Evolutionary conservation across 1,284 basidiomycete species (phyloP).

Genomic region (Cryptococcus sp.): DNA sequence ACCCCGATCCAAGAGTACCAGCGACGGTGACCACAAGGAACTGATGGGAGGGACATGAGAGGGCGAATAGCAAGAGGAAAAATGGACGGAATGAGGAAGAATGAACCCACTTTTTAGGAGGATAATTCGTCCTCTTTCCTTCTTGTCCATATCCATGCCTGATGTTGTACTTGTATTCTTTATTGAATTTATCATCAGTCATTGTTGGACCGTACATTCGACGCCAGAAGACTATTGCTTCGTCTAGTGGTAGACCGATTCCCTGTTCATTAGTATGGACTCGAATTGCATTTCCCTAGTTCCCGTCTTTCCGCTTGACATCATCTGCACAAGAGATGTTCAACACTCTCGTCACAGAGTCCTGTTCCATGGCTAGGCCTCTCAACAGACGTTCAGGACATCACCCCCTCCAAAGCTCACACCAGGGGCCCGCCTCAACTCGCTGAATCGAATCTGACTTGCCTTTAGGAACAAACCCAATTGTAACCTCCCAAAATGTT

Average conservation of each 20-base stretch:
- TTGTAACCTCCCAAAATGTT: constrained; percentile 87
- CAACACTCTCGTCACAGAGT: no score
- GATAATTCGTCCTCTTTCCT: constrained; percentile 89
- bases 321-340: neutral
- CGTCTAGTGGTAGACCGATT: constrained; percentile 88
- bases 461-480: constrained; percentile 96
- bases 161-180: constrained; percentile 97
- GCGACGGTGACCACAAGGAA: no score
- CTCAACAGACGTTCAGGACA: no score
- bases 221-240: constrained; percentile 92
- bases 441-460: no score
- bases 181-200: constrained; percentile 95
- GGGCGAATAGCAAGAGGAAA: neutral
- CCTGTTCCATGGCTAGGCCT: no score
- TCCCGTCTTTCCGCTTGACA: neutral
- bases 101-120: constrained; percentile 70
- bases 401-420: no score
- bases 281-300: neutral
- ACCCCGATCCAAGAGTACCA: no score
- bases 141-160: constrained; percentile 93
- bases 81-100: neutral
- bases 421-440: no score
- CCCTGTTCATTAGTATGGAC: constrained; percentile 55
- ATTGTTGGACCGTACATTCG: constrained; percentile 69
- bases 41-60: no score